Percentiles rank a stretch among this genome's conserved stretches.
phyloP scores from a whole-genome alignment of 495 filamentous ascomycete species.

The Xylaria nigripes region DNA sequence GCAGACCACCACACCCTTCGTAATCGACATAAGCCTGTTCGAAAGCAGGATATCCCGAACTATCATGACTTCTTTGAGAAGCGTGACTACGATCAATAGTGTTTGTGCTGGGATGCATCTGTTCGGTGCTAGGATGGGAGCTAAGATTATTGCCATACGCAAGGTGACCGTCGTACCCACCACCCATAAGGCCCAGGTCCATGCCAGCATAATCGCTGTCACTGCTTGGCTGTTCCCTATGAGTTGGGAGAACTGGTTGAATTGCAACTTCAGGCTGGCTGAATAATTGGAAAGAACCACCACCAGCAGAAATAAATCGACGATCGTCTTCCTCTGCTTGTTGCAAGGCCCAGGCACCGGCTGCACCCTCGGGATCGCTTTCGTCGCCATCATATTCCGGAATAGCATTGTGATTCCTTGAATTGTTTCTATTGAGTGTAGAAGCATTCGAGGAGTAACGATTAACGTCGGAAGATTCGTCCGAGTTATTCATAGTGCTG shows the following conservation, averaged over 20 bases:
- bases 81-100: slow-evolving; percentile 26
- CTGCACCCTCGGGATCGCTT: slow-evolving; percentile 85
- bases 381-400: slow-evolving; percentile 48
- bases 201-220: slow-evolving; percentile 66
- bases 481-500: slow-evolving; percentile 33
- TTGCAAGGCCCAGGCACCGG: slow-evolving; percentile 74
- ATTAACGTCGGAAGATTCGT: slow-evolving; percentile 26
- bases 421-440: slow-evolving; percentile 36
- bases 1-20: slow-evolving; percentile 75
- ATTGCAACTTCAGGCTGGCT: slow-evolving; percentile 34
- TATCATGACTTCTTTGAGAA: slow-evolving; percentile 31
- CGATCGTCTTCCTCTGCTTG: slow-evolving; percentile 82
- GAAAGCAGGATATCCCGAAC: slow-evolving; percentile 31
- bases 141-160: slow-evolving; percentile 59
- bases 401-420: slow-evolving; percentile 22
- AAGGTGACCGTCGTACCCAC: slow-evolving; percentile 63
- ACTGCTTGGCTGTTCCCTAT: slow-evolving; percentile 46
- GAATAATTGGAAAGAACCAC: slow-evolving; percentile 20
- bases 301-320: slow-evolving; percentile 38
- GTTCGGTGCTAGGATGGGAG: slow-evolving; percentile 28
- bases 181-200: slow-evolving; percentile 66
- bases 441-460: slow-evolving; percentile 43
- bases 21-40: slow-evolving; percentile 52
- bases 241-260: slow-evolving; percentile 21
- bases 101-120: slow-evolving; percentile 23